Percentiles rank a stretch among this genome's conserved stretches.
phyloP scores from a whole-genome alignment of 768 basidiomycete species.

The Mycena olivaceomarginata region DNA sequence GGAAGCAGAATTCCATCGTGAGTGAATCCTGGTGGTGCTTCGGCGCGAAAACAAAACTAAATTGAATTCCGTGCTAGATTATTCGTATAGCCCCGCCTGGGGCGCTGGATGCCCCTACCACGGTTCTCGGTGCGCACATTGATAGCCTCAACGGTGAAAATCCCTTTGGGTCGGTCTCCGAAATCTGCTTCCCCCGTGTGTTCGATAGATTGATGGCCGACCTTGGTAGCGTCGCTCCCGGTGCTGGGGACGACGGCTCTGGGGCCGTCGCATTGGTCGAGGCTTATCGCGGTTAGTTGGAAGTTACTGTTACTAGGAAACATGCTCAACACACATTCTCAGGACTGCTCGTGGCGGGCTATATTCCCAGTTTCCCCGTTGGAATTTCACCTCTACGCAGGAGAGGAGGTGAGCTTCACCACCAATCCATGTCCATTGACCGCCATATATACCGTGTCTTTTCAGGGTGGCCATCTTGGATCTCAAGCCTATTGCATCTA shows the following conservation, averaged over 20 bases:
- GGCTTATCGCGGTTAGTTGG: slow-evolving; percentile 48
- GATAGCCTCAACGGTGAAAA: slow-evolving; percentile 50
- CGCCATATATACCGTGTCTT: too few relatives aligned
- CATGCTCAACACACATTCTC: not conserved
- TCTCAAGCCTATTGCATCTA: slow-evolving; percentile 63
- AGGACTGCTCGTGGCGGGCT: slow-evolving; percentile 43
- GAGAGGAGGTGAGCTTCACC: slow-evolving; percentile 43
- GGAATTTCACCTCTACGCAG: slow-evolving; percentile 59
- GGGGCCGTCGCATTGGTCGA: slow-evolving; percentile 56
- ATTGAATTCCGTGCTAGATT: not conserved
- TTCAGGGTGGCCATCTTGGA: slow-evolving; percentile 54
- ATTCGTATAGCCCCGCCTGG: slow-evolving; percentile 22
- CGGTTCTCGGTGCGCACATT: slow-evolving; percentile 50
- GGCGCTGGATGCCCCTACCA: slow-evolving; percentile 23
- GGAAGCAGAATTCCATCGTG: slow-evolving; percentile 41
- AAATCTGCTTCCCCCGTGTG: too few relatives aligned
- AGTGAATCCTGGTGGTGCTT: not conserved
- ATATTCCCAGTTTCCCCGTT: slow-evolving; percentile 52
- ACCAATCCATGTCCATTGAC: not conserved
- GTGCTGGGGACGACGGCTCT: slow-evolving; percentile 61
- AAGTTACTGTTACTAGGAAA: slow-evolving; percentile 15
- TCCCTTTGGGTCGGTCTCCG: slow-evolving; percentile 29
- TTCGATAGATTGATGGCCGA: too few relatives aligned
- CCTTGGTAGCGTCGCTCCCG: slow-evolving; percentile 47
- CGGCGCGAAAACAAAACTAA: not conserved